Conservation (phyloP, 2,329 filamentous ascomycete genomes). For the Colletotrichum echinochloae region DNA sequence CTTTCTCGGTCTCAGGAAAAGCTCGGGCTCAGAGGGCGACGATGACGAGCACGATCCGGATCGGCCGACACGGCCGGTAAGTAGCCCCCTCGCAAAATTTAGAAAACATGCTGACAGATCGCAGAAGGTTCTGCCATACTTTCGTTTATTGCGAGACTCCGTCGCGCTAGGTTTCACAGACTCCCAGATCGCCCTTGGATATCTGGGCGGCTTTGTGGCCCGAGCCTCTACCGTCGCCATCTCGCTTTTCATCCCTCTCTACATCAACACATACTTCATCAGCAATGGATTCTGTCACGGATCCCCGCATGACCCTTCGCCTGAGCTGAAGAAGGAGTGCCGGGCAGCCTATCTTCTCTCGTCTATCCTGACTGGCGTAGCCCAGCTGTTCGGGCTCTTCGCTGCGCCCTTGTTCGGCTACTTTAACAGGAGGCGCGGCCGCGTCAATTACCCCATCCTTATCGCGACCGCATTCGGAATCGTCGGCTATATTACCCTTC, state of each 20-base stretch:
- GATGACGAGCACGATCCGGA: constrained; percentile 40
- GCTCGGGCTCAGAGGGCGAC: constrained; percentile 19
- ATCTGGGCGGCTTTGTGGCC: constrained; percentile 94
- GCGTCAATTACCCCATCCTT: constrained; percentile 80
- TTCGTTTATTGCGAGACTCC: constrained; percentile 70
- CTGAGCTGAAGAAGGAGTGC: constrained; percentile 87
- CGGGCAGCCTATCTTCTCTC: constrained; percentile 88
- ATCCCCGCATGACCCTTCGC: constrained; percentile 71
- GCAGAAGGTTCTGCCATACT: constrained; percentile 64
- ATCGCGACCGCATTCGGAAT: constrained; percentile 80
- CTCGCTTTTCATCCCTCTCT: constrained; percentile 92
- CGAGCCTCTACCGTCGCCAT: constrained; percentile 95
- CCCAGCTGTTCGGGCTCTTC: constrained; percentile 86
- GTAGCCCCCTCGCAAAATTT: constrained; percentile 23
- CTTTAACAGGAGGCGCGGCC: constrained; percentile 75
- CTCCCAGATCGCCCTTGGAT: constrained; percentile 84
- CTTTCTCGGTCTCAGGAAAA: constrained; percentile 58
- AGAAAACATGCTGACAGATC: constrained; percentile 8
- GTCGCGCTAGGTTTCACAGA: constrained; percentile 80
- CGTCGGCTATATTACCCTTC: constrained; percentile 81
- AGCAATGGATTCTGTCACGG: constrained; percentile 81
- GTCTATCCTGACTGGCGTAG: constrained; percentile 87
- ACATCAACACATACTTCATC: constrained; percentile 92
- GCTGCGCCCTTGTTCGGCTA: constrained; percentile 91
- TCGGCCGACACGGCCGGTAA: constrained; percentile 46